phyloP scores from a whole-genome alignment of 2,329 filamentous ascomycete genomes.

The Calonectria multiphialidica region DNA sequence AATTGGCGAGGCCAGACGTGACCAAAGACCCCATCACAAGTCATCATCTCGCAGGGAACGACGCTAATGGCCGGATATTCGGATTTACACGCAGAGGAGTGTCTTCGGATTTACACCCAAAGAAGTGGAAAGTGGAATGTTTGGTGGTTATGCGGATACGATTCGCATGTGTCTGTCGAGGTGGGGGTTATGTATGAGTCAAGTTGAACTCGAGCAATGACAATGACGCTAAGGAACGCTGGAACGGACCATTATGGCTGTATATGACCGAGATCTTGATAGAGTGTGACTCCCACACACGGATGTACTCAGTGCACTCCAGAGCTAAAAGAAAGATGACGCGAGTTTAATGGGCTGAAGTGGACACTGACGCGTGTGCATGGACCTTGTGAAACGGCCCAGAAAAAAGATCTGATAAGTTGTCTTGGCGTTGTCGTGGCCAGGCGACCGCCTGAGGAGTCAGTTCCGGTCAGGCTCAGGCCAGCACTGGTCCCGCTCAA shows the following conservation, averaged over 20 bases:
- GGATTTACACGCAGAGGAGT: constrained; percentile 23
- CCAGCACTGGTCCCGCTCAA: neutral
- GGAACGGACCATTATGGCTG: constrained; percentile 33
- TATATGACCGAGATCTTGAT: neutral
- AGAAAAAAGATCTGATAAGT: constrained; percentile 42
- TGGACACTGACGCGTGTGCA: constrained; percentile 20
- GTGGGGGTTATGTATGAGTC: constrained; percentile 35
- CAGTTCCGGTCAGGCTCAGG: constrained; percentile 13
- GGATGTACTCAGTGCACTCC: neutral
- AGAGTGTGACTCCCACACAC: constrained; percentile 12
- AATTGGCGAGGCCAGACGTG: constrained; percentile 38
- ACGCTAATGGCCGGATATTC: constrained; percentile 31
- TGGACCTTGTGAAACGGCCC: constrained; percentile 25
- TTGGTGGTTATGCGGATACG: neutral
- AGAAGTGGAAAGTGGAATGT: neutral
- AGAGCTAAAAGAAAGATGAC: neutral
- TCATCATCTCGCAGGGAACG: constrained; percentile 36
- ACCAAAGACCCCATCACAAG: constrained; percentile 32
- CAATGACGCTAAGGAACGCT: constrained; percentile 20
- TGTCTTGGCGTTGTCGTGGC: constrained; percentile 40
- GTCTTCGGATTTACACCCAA: constrained; percentile 27
- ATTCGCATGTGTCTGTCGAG: neutral
- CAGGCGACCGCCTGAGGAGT: constrained; percentile 30
- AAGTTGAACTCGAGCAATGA: constrained; percentile 24
- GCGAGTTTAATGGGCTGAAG: constrained; percentile 35